phyloP scores from a whole-genome alignment of 768 basidiomycete genomes.

The Glaciozyma martinii region DNA sequence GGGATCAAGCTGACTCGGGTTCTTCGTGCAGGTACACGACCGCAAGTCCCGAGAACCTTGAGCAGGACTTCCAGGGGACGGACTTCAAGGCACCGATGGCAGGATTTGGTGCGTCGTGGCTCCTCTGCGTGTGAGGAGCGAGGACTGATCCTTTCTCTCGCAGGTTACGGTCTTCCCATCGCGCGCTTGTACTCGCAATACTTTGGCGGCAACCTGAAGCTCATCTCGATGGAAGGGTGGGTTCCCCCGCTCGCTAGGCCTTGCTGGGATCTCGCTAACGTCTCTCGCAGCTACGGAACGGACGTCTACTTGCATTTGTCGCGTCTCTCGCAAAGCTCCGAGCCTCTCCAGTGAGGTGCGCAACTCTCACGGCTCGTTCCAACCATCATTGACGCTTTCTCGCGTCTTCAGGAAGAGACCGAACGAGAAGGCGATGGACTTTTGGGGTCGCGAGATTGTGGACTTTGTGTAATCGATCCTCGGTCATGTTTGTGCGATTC shows the following conservation, averaged over 20 bases:
- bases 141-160: not conserved
- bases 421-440: too few relatives aligned
- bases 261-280: not conserved
- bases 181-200: conserved; percentile 87
- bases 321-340: conserved; percentile 19
- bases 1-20: not conserved
- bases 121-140: not conserved
- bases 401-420: too few relatives aligned
- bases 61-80: conserved; percentile 44
- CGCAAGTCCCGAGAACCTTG: conserved; percentile 33
- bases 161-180: conserved; percentile 71
- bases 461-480: too few relatives aligned
- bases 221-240: conserved; percentile 95
- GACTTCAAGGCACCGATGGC: conserved; percentile 99
- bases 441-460: too few relatives aligned
- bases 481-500: not conserved
- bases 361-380: not conserved
- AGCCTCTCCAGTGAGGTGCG: conserved; percentile 23
- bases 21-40: conserved; percentile 42
- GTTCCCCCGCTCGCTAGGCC: not conserved
- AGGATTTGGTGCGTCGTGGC: conserved; percentile 48
- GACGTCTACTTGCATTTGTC: conserved; percentile 76
- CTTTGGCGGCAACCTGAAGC: conserved; percentile 63
- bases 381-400: not conserved
- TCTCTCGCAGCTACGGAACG: conserved; percentile 53